Evolutionary conservation across 805 yeast genomes (phyloP).

Genomic region (Metschnikowia peoriensis): DNA sequence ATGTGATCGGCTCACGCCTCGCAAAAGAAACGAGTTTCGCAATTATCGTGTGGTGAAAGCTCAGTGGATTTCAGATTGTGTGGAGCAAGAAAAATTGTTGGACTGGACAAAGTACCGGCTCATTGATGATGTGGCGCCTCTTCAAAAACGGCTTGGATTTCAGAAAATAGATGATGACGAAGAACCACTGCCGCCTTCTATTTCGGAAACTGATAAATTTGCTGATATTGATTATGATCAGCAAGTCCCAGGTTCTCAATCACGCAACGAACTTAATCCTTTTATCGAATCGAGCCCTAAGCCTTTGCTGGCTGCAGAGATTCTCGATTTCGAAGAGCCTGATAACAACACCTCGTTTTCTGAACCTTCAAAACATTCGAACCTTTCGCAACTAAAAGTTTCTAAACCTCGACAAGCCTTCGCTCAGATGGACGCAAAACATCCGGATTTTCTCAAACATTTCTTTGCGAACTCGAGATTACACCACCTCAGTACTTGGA

Average conservation of each 20-base stretch:
- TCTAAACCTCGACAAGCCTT: constrained; percentile 13
- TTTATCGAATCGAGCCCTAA: not conserved
- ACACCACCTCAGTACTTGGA: constrained; percentile 89
- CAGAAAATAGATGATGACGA: not conserved
- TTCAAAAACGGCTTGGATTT: constrained; percentile 45
- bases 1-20: constrained; percentile 75
- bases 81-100: constrained; percentile 45
- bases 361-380: not conserved
- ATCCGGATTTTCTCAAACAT: constrained; percentile 68
- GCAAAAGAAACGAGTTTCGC: constrained; percentile 63
- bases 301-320: not conserved
- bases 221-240: not conserved
- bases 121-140: constrained; percentile 51
- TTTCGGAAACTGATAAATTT: not conserved
- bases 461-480: constrained; percentile 81
- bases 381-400: constrained; percentile 13
- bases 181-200: not conserved
- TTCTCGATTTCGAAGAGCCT: not conserved
- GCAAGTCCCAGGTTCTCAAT: not conserved
- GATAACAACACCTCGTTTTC: not conserved
- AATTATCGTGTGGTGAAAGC: constrained; percentile 78
- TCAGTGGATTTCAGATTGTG: constrained; percentile 72
- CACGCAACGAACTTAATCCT: not conserved
- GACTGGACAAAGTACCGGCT: constrained; percentile 71
- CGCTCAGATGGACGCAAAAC: constrained; percentile 53